Conservation (phyloP, 495 filamentous ascomycete species). For the Podospora didyma region DNA sequence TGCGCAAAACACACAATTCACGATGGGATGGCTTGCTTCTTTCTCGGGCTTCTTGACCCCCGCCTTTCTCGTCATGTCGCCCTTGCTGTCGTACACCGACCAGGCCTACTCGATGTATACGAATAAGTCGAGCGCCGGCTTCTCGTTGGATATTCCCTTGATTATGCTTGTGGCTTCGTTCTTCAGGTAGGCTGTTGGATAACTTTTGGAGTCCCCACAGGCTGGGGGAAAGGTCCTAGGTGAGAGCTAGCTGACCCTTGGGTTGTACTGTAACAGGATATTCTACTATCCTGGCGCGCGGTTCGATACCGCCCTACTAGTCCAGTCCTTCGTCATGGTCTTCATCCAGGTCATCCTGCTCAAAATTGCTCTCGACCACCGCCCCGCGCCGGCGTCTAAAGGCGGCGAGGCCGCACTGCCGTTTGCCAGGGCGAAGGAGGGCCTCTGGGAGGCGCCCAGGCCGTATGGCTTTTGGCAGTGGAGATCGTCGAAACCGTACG, state of each 20-base stretch:
- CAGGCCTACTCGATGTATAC: conserved; percentile 88
- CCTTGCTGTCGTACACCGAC: conserved; percentile 82
- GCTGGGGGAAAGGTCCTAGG: too few relatives aligned
- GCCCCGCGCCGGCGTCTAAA: conserved; percentile 58
- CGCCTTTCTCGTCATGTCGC: conserved; percentile 69
- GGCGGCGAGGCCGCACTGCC: conserved; percentile 53
- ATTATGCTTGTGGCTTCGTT: conserved; percentile 97
- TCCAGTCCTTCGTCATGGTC: conserved; percentile 87
- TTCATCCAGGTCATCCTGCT: conserved; percentile 75
- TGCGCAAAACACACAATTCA: conserved; percentile 5
- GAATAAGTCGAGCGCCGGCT: conserved; percentile 77
- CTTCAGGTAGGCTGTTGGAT: conserved; percentile 59
- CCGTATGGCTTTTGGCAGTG: conserved; percentile 97
- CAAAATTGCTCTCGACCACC: conserved; percentile 85
- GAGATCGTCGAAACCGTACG: conserved; percentile 72
- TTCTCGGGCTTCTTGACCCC: conserved; percentile 50
- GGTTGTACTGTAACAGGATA: conserved; percentile 47
- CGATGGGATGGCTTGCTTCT: conserved; percentile 39
- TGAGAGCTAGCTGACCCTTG: conserved; percentile 19
- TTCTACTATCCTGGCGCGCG: conserved; percentile 93
- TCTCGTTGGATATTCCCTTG: conserved; percentile 82
- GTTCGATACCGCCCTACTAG: conserved; percentile 73
- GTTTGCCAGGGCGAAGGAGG: conserved; percentile 53
- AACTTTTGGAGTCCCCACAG: too few relatives aligned
- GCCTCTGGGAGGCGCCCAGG: conserved; percentile 48